phyloP scores from a whole-genome alignment of 83 land plant species.

The Thuja plicata region DNA sequence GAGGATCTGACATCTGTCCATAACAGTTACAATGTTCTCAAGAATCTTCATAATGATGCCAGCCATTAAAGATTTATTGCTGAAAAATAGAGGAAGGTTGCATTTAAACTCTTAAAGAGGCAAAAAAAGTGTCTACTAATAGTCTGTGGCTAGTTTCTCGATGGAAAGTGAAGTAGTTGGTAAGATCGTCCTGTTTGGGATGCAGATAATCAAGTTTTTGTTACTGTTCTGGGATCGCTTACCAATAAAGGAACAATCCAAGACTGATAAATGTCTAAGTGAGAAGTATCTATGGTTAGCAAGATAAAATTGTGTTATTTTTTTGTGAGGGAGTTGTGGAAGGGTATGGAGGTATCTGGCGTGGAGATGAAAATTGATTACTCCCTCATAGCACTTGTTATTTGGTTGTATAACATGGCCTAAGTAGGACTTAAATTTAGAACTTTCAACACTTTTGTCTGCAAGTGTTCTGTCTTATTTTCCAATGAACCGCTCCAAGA shows the following conservation, averaged over 20 bases:
- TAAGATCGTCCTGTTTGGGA: background rate
- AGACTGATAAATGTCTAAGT: background rate
- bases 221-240: background rate
- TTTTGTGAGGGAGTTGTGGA: background rate
- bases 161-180: background rate
- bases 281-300: background rate
- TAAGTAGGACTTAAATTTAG: background rate
- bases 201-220: background rate
- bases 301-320: background rate
- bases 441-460: background rate
- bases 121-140: background rate
- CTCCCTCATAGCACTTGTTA: background rate
- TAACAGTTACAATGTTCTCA: background rate
- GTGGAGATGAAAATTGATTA: background rate
- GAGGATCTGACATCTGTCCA: background rate
- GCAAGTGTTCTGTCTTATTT: background rate
- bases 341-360: background rate
- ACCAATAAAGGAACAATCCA: background rate
- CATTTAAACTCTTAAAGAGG: background rate
- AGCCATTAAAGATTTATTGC: background rate
- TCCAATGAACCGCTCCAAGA: background rate
- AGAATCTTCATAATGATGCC: background rate
- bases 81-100: background rate
- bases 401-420: background rate
- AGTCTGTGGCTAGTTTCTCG: background rate